A percentile compares a stretch with the other conserved stretches of the same genome.
These are phyloP conservation scores for Talaromyces sp. DNA, from an alignment of 2,329 filamentous ascomycete species.

Conservation along the genomic window DNA sequence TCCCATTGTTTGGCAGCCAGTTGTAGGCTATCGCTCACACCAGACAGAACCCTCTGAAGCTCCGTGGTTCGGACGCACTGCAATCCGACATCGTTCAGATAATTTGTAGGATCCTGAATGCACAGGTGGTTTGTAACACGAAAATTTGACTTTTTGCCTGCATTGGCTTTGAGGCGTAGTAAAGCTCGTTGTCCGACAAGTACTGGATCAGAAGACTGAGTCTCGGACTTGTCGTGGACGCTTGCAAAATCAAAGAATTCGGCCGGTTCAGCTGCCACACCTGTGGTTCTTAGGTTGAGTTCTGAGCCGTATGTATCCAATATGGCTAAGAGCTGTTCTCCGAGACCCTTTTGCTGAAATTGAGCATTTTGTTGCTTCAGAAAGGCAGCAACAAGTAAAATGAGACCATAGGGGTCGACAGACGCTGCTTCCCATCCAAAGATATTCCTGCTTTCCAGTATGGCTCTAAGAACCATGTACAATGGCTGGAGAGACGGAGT, in stretches of 20 bases:
- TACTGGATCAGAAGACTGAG: constrained; percentile 14
- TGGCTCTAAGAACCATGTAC: constrained; percentile 47
- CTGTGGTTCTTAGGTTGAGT: constrained; percentile 42
- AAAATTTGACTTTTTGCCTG: constrained; percentile 27
- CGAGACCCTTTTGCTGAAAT: constrained; percentile 23
- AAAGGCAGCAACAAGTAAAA: constrained; percentile 54
- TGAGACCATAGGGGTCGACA: constrained; percentile 50
- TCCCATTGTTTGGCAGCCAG: constrained; percentile 22
- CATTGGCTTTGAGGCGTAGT: constrained; percentile 25
- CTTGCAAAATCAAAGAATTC: constrained; percentile 32
- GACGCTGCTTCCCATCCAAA: constrained; percentile 45
- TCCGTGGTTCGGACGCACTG: constrained; percentile 46
- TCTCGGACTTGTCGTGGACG: constrained; percentile 12
- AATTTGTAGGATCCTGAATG: constrained; percentile 56
- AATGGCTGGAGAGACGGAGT: constrained; percentile 47
- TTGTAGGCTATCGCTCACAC: constrained; percentile 22
- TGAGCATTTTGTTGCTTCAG: constrained; percentile 39
- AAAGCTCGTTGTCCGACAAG: constrained; percentile 37
- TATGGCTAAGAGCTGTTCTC: constrained; percentile 43
- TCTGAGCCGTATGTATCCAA: constrained; percentile 45
- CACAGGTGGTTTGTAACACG: constrained; percentile 39
- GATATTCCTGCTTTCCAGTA: constrained; percentile 47
- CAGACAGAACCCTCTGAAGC: constrained; percentile 40
- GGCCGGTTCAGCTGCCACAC: constrained; percentile 47
- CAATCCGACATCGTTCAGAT: constrained; percentile 53